Evolutionary conservation across 371 early-diverging fungal genomes (phyloP).

Genomic region (Basidiobolus heterosporus): DNA sequence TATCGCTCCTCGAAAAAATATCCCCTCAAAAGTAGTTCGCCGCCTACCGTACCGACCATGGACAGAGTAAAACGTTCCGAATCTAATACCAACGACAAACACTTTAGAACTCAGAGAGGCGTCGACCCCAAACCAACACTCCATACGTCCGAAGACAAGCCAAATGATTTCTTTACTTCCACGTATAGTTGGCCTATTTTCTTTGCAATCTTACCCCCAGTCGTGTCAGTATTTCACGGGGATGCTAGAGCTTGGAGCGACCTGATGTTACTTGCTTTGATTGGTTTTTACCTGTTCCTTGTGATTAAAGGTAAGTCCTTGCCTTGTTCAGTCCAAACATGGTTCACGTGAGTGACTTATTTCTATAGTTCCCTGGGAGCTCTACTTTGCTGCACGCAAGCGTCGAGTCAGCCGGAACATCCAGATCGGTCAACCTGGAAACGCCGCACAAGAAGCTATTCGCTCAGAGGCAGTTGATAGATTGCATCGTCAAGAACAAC

Average conservation of each 20-base stretch:
- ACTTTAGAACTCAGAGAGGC: too few species aligned
- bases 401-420: slow-evolving; percentile 19
- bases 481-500: slow-evolving; percentile 32
- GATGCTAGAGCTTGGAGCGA: slow-evolving; percentile 49
- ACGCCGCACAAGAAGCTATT: slow-evolving; percentile 16
- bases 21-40: too few species aligned
- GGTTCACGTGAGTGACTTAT: background rate
- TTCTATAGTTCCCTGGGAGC: slow-evolving; percentile 41
- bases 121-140: too few species aligned
- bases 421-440: slow-evolving; percentile 7
- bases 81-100: too few species aligned
- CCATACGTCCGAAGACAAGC: too few species aligned
- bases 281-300: slow-evolving; percentile 43
- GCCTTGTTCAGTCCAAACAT: background rate
- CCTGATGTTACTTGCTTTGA: slow-evolving; percentile 34
- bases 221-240: slow-evolving; percentile 43
- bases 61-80: too few species aligned
- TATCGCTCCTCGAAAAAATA: too few species aligned
- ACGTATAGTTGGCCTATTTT: slow-evolving; percentile 33
- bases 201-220: slow-evolving; percentile 37
- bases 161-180: too few species aligned
- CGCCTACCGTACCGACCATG: too few species aligned
- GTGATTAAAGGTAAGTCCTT: slow-evolving; percentile 40
- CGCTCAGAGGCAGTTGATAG: slow-evolving; percentile 18
- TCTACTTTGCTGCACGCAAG: slow-evolving; percentile 42